Percentiles rank a stretch among this genome's conserved stretches.
These are phyloP conservation scores for Hapsidospora chrysogenum DNA, from an alignment of 495 filamentous ascomycete genomes.

Conservation along the genomic window DNA sequence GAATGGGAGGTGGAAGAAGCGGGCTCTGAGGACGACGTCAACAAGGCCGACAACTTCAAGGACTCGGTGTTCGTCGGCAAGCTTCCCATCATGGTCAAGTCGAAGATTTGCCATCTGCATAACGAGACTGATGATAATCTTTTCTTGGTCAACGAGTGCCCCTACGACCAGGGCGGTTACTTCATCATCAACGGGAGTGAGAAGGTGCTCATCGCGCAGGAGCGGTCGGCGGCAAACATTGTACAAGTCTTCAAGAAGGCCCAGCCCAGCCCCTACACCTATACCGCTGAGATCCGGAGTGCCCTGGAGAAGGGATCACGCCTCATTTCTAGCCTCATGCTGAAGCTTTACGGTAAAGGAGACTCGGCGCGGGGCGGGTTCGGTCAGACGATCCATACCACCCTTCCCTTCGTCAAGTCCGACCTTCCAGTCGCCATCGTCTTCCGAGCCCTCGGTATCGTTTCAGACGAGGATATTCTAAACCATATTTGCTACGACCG, in stretches of 20 bases:
- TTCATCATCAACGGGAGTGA: constrained; percentile 99
- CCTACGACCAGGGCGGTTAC: constrained; percentile 94
- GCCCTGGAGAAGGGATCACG: constrained; percentile 91
- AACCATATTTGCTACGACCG: constrained; percentile 95
- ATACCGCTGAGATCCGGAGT: constrained; percentile 88
- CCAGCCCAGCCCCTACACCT: constrained; percentile 69
- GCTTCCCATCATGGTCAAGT: constrained; percentile 94
- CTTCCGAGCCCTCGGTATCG: constrained; percentile 87
- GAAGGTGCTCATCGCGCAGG: constrained; percentile 96
- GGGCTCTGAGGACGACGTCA: constrained; percentile 16
- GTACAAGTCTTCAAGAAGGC: constrained; percentile 98
- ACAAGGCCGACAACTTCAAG: constrained; percentile 21
- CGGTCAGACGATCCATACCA: constrained; percentile 75
- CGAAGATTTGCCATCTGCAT: constrained; percentile 76
- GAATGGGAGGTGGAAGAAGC: constrained; percentile 40
- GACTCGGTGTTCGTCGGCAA: constrained; percentile 69
- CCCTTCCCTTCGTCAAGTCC: constrained; percentile 79
- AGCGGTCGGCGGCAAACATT: constrained; percentile 92
- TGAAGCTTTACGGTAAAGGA: constrained; percentile 76
- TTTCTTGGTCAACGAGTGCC: constrained; percentile 82
- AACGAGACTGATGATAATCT: constrained; percentile 64
- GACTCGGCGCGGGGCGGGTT: constrained; percentile 60
- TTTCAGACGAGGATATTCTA: constrained; percentile 94
- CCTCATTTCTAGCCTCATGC: constrained; percentile 73
- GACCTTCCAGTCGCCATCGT: constrained; percentile 90